Evolutionary conservation across 176 grass and related monocot species (phyloP).

Genomic region (Carex parvula): DNA sequence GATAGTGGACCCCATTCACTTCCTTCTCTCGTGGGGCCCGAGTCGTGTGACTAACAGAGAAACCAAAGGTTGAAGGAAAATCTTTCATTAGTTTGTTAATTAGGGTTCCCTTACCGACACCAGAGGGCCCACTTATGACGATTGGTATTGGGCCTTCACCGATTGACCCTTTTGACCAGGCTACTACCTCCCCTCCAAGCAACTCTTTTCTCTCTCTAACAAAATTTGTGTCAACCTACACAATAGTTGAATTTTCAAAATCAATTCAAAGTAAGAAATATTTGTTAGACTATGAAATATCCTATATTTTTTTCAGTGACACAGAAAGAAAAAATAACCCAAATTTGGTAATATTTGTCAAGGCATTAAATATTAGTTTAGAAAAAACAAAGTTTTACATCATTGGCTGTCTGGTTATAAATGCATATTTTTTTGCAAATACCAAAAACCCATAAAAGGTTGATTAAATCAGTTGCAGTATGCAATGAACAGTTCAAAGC

Average conservation of each 20-base stretch:
- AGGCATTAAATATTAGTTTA: background rate
- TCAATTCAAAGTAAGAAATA: conserved; percentile 20
- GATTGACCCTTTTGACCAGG: conserved; percentile 74
- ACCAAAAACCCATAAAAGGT: background rate
- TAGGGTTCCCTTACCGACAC: conserved; percentile 95
- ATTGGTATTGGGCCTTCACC: conserved; percentile 65
- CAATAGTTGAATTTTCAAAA: background rate
- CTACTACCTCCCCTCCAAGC: conserved; percentile 59
- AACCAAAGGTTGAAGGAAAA: conserved; percentile 85
- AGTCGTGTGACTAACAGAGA: conserved; percentile 98
- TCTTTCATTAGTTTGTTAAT: conserved; percentile 94
- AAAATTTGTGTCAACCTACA: conserved; percentile 76
- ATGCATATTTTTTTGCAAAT: background rate
- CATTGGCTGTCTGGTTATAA: background rate
- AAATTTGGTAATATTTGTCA: background rate
- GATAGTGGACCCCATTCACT: conserved; percentile 90
- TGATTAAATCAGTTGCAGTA: background rate
- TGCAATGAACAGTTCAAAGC: conserved; percentile 2
- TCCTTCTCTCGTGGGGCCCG: conserved; percentile 82
- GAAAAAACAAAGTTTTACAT: background rate
- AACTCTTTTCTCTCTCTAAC: conserved; percentile 67
- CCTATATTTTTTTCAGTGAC: background rate
- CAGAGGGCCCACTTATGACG: conserved; percentile 93
- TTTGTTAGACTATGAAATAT: background rate
- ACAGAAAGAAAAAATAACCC: background rate